Evolutionary conservation across 345 rosid genomes (phyloP).

Genomic region (Camelina hispida): DNA sequence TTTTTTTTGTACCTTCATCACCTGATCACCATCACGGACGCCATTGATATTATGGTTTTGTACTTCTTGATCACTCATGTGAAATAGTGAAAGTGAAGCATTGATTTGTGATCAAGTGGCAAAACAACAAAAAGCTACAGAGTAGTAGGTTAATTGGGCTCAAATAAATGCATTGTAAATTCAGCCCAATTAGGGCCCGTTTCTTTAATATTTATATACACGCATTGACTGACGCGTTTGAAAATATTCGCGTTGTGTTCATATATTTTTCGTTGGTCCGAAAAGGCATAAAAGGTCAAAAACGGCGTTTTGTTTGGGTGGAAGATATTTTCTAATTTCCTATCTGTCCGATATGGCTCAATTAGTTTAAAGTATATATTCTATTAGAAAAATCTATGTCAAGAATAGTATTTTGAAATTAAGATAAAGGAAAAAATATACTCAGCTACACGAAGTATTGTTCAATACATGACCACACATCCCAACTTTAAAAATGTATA

Average conservation of each 20-base stretch:
- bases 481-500: too few relatives aligned
- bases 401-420: neutral
- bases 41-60: conserved; percentile 13
- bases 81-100: neutral
- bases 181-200: conserved; percentile 6
- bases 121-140: neutral
- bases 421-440: too few relatives aligned
- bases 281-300: conserved; percentile 12
- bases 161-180: neutral
- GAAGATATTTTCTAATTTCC: neutral
- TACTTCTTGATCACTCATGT: neutral
- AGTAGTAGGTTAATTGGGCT: neutral
- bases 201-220: neutral
- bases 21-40: neutral
- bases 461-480: too few relatives aligned
- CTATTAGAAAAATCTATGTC: neutral
- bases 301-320: conserved; percentile 36
- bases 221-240: neutral
- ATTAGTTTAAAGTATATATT: neutral
- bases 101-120: neutral
- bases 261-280: conserved; percentile 22
- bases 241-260: neutral
- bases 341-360: neutral
- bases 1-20: conserved; percentile 19
- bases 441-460: too few relatives aligned